Evolutionary conservation across 306 rosid species (phyloP), one percentile per base, ranked within the genome.

Genomic region (Fragaria nilgerrensis): DNA sequence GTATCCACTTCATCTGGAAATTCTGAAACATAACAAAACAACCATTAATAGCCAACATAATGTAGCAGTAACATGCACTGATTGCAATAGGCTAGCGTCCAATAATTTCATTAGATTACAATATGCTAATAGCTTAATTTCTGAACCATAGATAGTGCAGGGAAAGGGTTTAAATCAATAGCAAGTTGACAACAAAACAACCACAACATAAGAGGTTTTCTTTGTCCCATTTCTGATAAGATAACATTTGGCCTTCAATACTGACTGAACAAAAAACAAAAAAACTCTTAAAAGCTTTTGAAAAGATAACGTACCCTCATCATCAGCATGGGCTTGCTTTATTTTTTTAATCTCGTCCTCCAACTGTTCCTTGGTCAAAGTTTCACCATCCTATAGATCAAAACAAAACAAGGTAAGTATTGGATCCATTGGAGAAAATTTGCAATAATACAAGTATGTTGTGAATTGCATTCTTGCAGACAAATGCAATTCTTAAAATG

Each of bases 1-100:
- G 99, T 88, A 83, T 95, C 99, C 53, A 95, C 97, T 88, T 95
- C 99, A 85, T 95, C 99, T 0, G 99, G 99, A 83, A 74, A 91
- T 81, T 92, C 99, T 95, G 89, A 36, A 85, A 84, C 49, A 75
- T 17, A 58, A 78, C 53, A 39, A 73, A 73, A 39, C 66, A 80
- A 78, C 22, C 43, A 79, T 68, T 70, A 65, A 45, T 37, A 29
- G 68, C 66, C 45, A 80, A 39, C 34, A 47, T 16, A 58, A 62
- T 17, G 29, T 32, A 77, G 32, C 65, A 80, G 44, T 37, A 79
- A 9, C 8, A 75, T n/a, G 47, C 43, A 5, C 2, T 12, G 19
- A 68, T 19, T 68, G 14, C 34, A 9, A 10, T 19, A 68, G 11
- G 52, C 44, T 17, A 17, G 47, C 8, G 25, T 65, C 45, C 34